Percentiles rank a stretch among this genome's conserved stretches.
Conservation (phyloP, 306 rosid genomes). For the Cyclanthera cordifolia region DNA sequence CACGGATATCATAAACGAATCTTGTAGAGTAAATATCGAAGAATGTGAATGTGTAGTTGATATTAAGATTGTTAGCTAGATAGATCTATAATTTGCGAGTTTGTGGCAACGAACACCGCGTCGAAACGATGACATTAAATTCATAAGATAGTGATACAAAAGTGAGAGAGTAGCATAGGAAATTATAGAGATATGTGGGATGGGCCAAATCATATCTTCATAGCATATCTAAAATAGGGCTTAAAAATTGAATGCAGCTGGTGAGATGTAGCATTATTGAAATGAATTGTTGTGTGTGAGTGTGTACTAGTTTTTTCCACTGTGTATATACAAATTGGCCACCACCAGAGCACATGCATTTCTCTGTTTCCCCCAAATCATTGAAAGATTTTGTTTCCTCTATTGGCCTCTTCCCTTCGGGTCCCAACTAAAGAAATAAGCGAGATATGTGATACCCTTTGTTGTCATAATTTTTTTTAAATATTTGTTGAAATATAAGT, state of each 20-base stretch:
- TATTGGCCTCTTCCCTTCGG: neutral
- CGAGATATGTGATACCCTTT: too few relatives aligned
- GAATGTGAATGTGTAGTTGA: too few relatives aligned
- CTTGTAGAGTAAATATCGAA: too few relatives aligned
- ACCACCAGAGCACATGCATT: conserved; percentile 8
- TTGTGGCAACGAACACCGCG: neutral
- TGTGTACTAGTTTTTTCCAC: neutral
- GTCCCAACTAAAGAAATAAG: too few relatives aligned
- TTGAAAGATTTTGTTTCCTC: conserved; percentile 12
- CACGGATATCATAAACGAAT: too few relatives aligned
- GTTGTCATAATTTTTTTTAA: too few relatives aligned
- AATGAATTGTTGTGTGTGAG: conserved; percentile 4
- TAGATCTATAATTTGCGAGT: neutral
- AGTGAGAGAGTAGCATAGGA: neutral
- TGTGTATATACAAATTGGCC: neutral
- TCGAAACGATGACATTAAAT: neutral
- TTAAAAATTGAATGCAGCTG: conserved; percentile 11
- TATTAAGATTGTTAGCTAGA: too few relatives aligned
- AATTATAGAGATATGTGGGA: neutral
- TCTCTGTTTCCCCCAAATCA: conserved; percentile 7
- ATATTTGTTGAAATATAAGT: too few relatives aligned
- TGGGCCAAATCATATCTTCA: neutral
- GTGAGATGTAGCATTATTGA: conserved; percentile 5
- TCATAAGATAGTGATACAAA: neutral
- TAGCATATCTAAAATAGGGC: conserved; percentile 2